Evolutionary conservation across 805 yeast genomes (phyloP).

Genomic region (Suhomyces sp.): DNA sequence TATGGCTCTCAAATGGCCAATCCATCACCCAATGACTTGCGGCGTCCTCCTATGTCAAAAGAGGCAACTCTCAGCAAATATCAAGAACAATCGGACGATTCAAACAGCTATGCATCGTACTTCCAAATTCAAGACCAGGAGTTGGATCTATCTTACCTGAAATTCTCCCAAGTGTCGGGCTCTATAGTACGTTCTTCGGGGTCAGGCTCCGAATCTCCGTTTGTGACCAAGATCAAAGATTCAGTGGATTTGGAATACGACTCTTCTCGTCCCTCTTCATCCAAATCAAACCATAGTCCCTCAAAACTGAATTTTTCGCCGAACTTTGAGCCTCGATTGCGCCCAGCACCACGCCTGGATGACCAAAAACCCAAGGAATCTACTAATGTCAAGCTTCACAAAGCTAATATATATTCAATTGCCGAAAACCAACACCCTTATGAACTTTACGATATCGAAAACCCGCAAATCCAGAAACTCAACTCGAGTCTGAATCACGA

Average conservation of each 20-base stretch:
- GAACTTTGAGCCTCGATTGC: not conserved
- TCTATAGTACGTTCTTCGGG: conserved; percentile 13
- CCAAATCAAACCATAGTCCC: not conserved
- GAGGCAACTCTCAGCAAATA: conserved; percentile 12
- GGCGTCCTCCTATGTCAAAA: not conserved
- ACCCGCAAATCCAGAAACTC: not conserved
- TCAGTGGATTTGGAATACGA: not conserved
- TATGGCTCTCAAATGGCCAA: not conserved
- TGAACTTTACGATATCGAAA: not conserved
- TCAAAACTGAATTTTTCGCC: not conserved
- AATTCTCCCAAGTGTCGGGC: conserved; percentile 32
- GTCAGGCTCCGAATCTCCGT: conserved; percentile 22
- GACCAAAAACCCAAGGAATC: not conserved
- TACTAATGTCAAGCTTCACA: not conserved
- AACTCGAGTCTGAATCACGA: conserved; percentile 7
- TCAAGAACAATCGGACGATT: conserved; percentile 16
- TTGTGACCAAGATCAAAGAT: conserved; percentile 11
- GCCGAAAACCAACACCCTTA: conserved; percentile 1
- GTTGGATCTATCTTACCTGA: conserved; percentile 33
- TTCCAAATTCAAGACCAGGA: conserved; percentile 17
- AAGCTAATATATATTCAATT: conserved; percentile 3
- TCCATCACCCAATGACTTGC: not conserved
- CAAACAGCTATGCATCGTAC: conserved; percentile 8
- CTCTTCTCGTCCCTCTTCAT: not conserved
- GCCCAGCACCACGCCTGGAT: not conserved